Percentiles rank a stretch among this genome's conserved stretches.
phyloP scores from a whole-genome alignment of 805 yeast genomes.

The Scheffersomyces stipitis region DNA sequence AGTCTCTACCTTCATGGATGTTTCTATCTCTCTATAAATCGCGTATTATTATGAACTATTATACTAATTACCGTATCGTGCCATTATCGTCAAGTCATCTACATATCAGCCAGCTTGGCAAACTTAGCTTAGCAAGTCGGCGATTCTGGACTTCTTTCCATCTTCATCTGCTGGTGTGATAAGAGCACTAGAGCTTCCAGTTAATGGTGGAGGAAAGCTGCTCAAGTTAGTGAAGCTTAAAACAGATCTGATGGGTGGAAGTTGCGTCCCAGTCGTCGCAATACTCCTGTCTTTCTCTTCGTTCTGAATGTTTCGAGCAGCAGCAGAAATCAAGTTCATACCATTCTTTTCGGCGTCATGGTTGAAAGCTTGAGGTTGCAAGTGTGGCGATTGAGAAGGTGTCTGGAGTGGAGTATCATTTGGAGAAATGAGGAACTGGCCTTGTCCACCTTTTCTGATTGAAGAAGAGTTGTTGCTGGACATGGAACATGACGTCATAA shows the following conservation, averaged over 20 bases:
- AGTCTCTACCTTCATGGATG: too few relatives aligned
- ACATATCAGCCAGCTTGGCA: too few relatives aligned
- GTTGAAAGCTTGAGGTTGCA: slow-evolving; percentile 23
- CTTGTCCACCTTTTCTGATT: background rate
- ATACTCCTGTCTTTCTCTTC: slow-evolving; percentile 22
- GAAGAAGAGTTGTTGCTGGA: background rate
- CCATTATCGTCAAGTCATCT: too few relatives aligned
- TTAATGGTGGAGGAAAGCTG: slow-evolving; percentile 6
- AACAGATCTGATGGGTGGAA: slow-evolving; percentile 43
- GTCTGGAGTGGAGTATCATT: slow-evolving; percentile 51
- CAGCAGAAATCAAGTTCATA: slow-evolving; percentile 20
- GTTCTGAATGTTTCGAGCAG: slow-evolving; percentile 23
- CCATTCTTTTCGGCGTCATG: slow-evolving; percentile 2
- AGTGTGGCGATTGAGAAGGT: slow-evolving; percentile 49
- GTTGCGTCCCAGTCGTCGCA: slow-evolving; percentile 39
- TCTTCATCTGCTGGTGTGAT: background rate
- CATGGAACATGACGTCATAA: background rate
- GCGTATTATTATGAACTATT: background rate
- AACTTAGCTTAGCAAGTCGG: slow-evolving; percentile 2
- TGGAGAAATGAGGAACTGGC: slow-evolving; percentile 22
- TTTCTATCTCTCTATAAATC: background rate
- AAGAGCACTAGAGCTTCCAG: slow-evolving; percentile 1
- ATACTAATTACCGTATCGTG: background rate
- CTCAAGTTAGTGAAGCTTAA: slow-evolving; percentile 23
- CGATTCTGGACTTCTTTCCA: slow-evolving; percentile 3